Conservation (phyloP, 2,329 filamentous ascomycete genomes). For the Albophoma yamanashiensis region DNA sequence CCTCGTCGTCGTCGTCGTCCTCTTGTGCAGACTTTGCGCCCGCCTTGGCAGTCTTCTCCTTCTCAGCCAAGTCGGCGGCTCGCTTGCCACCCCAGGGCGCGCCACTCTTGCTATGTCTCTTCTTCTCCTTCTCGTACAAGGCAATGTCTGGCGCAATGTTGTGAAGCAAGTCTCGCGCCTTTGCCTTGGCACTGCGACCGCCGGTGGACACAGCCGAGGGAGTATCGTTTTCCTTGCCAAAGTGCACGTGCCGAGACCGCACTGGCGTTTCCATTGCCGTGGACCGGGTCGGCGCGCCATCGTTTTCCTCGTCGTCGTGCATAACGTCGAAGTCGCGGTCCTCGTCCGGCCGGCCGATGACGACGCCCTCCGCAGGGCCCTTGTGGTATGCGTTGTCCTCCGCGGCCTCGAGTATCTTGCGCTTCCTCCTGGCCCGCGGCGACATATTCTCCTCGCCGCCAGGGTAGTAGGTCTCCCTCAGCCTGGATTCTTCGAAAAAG, state of each 20-base stretch:
- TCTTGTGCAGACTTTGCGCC: constrained; percentile 28
- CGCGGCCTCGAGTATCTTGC: constrained; percentile 37
- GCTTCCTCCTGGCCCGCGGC: constrained; percentile 33
- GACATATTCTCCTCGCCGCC: constrained; percentile 42
- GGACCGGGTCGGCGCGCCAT: constrained; percentile 14
- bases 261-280: constrained; percentile 26
- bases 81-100: constrained; percentile 52
- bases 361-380: constrained; percentile 35
- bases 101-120: constrained; percentile 47
- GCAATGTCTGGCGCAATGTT: constrained; percentile 74
- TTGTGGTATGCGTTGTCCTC: constrained; percentile 38
- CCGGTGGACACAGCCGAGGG: constrained; percentile 57
- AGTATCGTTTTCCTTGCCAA: constrained; percentile 75
- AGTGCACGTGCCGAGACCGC: constrained; percentile 32
- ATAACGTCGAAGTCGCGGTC: constrained; percentile 32
- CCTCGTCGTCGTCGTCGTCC: constrained; percentile 30
- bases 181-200: constrained; percentile 79
- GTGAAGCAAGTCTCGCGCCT: constrained; percentile 68
- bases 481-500: constrained; percentile 53
- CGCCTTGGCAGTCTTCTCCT: constrained; percentile 32
- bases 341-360: constrained; percentile 27
- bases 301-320: constrained; percentile 29
- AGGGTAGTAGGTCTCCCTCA: constrained; percentile 58
- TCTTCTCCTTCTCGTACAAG: constrained; percentile 87
- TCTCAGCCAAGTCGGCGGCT: constrained; percentile 48